Conservation (phyloP, 768 basidiomycete species). For the Leccinum subgranulosum region DNA sequence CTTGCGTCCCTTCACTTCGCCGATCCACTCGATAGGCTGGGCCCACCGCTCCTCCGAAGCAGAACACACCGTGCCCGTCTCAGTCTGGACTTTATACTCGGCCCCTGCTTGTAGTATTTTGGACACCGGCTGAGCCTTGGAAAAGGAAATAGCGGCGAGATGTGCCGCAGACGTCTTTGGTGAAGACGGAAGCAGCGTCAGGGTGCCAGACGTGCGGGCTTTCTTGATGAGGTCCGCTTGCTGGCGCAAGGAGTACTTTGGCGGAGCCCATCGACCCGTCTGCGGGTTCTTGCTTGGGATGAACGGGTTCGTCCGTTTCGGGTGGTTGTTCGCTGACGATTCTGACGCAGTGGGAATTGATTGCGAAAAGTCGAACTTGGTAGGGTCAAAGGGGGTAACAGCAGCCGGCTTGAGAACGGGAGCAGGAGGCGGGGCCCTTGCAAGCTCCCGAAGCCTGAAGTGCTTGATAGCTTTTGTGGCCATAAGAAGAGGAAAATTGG, state of each 20-base stretch:
- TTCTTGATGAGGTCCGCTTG: slow-evolving; percentile 78
- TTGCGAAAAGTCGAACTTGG: slow-evolving; percentile 22
- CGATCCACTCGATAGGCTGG: slow-evolving; percentile 40
- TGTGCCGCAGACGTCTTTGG: slow-evolving; percentile 46
- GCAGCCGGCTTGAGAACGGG: slow-evolving; percentile 26
- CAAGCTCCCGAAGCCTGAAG: slow-evolving; percentile 26
- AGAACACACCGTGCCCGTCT: not conserved
- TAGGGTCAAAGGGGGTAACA: slow-evolving; percentile 11
- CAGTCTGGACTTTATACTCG: not conserved
- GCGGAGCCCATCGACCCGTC: slow-evolving; percentile 63
- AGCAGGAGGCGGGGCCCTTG: slow-evolving; percentile 10
- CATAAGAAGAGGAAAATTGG: slow-evolving; percentile 10
- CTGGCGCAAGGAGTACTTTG: slow-evolving; percentile 69
- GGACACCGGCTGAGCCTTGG: slow-evolving; percentile 11
- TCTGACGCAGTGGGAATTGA: not conserved
- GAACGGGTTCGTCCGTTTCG: slow-evolving; percentile 58
- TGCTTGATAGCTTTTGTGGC: slow-evolving; percentile 24
- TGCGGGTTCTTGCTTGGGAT: slow-evolving; percentile 56
- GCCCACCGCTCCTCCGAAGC: slow-evolving; percentile 15
- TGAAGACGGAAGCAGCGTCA: slow-evolving; percentile 66
- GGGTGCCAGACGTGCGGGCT: slow-evolving; percentile 50
- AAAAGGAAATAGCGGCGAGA: slow-evolving; percentile 19
- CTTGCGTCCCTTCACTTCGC: slow-evolving; percentile 36
- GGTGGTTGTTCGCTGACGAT: slow-evolving; percentile 10
- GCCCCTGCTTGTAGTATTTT: slow-evolving; percentile 5